phyloP scores from a whole-genome alignment of 208 protist genomes.

The Leishmania gerbilli region DNA sequence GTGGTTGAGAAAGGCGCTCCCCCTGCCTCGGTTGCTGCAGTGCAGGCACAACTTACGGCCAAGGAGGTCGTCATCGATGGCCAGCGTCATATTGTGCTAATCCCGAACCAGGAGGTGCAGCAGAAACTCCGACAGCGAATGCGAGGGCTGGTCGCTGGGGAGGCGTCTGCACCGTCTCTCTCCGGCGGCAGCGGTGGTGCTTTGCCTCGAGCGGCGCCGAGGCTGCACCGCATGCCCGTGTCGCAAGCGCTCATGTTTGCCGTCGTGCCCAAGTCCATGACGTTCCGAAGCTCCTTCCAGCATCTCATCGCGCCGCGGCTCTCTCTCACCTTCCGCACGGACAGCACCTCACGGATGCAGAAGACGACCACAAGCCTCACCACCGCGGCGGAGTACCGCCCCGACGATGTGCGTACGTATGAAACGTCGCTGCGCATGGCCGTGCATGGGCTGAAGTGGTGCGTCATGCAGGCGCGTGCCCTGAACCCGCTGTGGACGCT shows the following conservation, averaged over 20 bases:
- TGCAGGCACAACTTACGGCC: conserved; percentile 41
- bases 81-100: conserved; percentile 51
- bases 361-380: conserved; percentile 35
- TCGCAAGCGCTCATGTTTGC: conserved; percentile 38
- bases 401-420: conserved; percentile 45
- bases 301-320: conserved; percentile 51
- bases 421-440: conserved; percentile 38
- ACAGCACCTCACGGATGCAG: conserved; percentile 28
- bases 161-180: background rate
- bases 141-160: conserved; percentile 2
- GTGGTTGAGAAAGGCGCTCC: background rate
- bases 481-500: conserved; percentile 71
- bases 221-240: conserved; percentile 3
- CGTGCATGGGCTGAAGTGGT: conserved; percentile 49
- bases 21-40: conserved; percentile 1
- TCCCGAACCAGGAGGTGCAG: conserved; percentile 56
- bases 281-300: conserved; percentile 57
- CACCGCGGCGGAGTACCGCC: conserved; percentile 35
- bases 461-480: conserved; percentile 34
- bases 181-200: too few species aligned
- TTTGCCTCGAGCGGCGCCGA: background rate
- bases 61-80: conserved; percentile 64
- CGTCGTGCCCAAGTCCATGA: conserved; percentile 45
- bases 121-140: conserved; percentile 41
- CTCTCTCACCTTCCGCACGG: conserved; percentile 41